Base-by-base conservation (phyloP, 257 asterid species). In the Petunia secreta region DNA sequence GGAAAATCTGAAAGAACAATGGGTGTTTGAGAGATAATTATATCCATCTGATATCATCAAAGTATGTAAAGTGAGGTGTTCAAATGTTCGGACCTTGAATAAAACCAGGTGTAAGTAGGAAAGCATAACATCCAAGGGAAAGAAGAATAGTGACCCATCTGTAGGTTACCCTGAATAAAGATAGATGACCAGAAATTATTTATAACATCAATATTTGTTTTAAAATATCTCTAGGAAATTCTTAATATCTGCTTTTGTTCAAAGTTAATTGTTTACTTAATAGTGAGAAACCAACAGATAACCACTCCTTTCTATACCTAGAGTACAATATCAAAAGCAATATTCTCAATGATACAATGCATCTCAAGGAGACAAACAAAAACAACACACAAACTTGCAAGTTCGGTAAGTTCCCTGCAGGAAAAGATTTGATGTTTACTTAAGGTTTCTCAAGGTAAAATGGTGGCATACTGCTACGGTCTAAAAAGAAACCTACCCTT, bases 21-120 rank as follows among this genome's bases (percentile, higher is more conserved):
- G 62, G 62, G 15, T 15, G 62, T 34, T 15, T 8, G 1, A 52
- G 11, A 52, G 57, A 52, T 52, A 15, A 52, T 52, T 10, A 52
- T 2, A 15, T 52, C 5, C 15, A 9, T 52, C 11, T 10, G 15
- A 52, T 10, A 52, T 10, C 57, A 10, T 52, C 11, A 52, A 0
- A 52, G 14, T 25, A 52, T 52, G 0, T 52, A 2, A 0, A 52
- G 57, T 52, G 55, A 9, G 55, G 14, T 52, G 14, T 52, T 10
- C 11, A 52, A 52, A 52, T 66, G 65, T 40, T 48, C 88, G 75
- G 85, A 95, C 99, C 98, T 93, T 91, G 99, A 83, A 95, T 9
- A 84, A 95, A 91, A 66, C 99, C 99, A 39, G 99, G 99, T 65
- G 90, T 75, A 76, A 95, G 92, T 57, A 95, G 88, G 85, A 91